A percentile compares a stretch with the other conserved stretches of the same genome.
phyloP scores from a whole-genome alignment of 139 green algal genomes.

The Tetraselmis striata region DNA sequence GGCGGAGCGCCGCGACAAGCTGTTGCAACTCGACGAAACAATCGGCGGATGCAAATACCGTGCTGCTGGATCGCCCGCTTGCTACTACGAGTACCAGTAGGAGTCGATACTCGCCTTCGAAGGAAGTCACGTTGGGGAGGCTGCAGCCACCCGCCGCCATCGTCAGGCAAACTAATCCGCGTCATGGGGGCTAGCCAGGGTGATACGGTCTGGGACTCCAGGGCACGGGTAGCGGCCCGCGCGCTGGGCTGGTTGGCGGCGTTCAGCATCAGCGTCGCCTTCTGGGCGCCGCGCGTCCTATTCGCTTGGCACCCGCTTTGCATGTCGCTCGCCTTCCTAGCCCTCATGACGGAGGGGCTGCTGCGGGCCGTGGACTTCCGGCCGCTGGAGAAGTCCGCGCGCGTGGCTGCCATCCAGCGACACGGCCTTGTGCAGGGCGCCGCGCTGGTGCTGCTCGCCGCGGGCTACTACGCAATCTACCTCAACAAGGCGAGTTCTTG shows the following conservation, averaged over 20 bases:
- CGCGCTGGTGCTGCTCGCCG: neutral
- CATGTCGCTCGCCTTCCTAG: neutral
- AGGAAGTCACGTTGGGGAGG: too few relatives aligned
- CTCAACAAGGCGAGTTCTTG: neutral
- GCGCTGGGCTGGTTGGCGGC: neutral
- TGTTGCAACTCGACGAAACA: neutral
- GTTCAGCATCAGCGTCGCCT: neutral
- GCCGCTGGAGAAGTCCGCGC: neutral
- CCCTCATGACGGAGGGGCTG: neutral
- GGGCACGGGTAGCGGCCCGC: too few relatives aligned
- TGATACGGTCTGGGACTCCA: too few relatives aligned
- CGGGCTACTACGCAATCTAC: neutral
- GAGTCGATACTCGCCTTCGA: too few relatives aligned
- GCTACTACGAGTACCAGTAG: too few relatives aligned
- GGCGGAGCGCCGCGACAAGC: neutral
- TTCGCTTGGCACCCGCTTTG: neutral
- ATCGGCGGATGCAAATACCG: too few relatives aligned
- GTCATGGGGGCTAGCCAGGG: too few relatives aligned
- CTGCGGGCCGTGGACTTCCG: neutral
- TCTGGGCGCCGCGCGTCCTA: neutral
- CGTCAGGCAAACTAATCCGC: too few relatives aligned
- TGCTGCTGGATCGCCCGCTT: too few relatives aligned
- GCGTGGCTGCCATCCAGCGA: neutral
- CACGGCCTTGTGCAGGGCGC: neutral
- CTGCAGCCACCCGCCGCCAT: too few relatives aligned